Conservation (phyloP, 2,329 filamentous ascomycete genomes). For the Penicillium digitatum region DNA sequence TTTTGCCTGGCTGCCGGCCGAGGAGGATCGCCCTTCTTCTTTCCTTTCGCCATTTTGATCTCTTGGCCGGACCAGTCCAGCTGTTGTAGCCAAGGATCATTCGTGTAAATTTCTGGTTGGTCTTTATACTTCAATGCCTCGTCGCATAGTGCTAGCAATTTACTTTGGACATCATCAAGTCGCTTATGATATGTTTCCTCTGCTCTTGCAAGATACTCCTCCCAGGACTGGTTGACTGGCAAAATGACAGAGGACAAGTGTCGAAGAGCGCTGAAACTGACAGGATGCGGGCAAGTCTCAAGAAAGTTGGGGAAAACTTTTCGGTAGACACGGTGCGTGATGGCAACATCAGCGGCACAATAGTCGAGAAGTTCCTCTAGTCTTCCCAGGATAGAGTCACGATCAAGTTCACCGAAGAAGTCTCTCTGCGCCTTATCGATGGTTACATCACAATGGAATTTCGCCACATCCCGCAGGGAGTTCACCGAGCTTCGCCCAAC, state of each 20-base stretch:
- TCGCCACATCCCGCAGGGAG: slow-evolving; percentile 88
- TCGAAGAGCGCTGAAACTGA: slow-evolving; percentile 89
- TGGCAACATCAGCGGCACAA: slow-evolving; percentile 87
- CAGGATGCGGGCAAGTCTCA: slow-evolving; percentile 86
- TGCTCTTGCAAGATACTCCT: slow-evolving; percentile 74
- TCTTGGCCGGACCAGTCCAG: slow-evolving; percentile 95
- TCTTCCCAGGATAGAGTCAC: slow-evolving; percentile 63
- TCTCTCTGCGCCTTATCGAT: slow-evolving; percentile 88
- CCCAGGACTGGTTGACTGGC: slow-evolving; percentile 84
- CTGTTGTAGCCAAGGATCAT: slow-evolving; percentile 87
- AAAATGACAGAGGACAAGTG: slow-evolving; percentile 93
- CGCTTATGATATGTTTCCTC: slow-evolving; percentile 79
- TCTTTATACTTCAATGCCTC: slow-evolving; percentile 72
- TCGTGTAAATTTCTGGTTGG: slow-evolving; percentile 63
- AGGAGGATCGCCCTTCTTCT: slow-evolving; percentile 77
- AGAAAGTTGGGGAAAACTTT: slow-evolving; percentile 89
- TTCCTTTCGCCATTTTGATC: slow-evolving; percentile 84
- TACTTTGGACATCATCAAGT: slow-evolving; percentile 70
- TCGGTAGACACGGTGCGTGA: slow-evolving; percentile 91
- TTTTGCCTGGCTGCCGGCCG: slow-evolving; percentile 80
- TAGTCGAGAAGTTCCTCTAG: slow-evolving; percentile 85
- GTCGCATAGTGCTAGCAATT: slow-evolving; percentile 68
- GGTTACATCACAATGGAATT: slow-evolving; percentile 87
- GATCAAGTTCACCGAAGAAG: slow-evolving; percentile 78
- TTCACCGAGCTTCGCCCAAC: slow-evolving; percentile 92